These are phyloP conservation scores for Cladosporium sp. DNA, from an alignment of 2,329 filamentous ascomycete species.

Conservation along the genomic window DNA sequence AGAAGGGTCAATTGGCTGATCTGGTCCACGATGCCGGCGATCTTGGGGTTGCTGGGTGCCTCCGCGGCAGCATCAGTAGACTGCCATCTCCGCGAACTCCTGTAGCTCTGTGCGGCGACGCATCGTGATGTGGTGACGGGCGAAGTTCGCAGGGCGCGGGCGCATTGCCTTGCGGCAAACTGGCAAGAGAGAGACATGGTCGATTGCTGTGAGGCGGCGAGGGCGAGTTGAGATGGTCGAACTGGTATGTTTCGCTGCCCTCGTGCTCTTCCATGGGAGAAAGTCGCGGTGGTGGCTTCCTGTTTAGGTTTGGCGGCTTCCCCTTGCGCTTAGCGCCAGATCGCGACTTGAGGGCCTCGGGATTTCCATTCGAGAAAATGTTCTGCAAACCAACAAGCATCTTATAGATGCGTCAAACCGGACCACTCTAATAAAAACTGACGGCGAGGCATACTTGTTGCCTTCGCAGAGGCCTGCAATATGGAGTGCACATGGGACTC, in stretches of 20 bases:
- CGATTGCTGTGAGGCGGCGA: not conserved
- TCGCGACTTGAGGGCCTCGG: conserved; percentile 2
- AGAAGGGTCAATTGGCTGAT: conserved; percentile 97
- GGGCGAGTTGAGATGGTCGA: conserved; percentile 2
- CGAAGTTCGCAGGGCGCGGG: conserved; percentile 30
- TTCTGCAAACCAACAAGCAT: not conserved
- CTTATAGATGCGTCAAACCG: conserved; percentile 4
- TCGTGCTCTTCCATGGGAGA: conserved; percentile 8
- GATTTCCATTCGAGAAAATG: conserved; percentile 12
- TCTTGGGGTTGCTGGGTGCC: conserved; percentile 69
- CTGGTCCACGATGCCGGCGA: conserved; percentile 90
- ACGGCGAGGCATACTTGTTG: not conserved
- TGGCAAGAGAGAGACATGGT: conserved; percentile 41
- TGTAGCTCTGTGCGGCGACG: conserved; percentile 18
- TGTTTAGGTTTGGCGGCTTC: conserved; percentile 4
- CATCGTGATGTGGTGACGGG: conserved; percentile 19
- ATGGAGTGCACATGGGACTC: conserved; percentile 30
- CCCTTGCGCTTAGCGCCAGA: conserved; percentile 1
- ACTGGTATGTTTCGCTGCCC: conserved; percentile 2
- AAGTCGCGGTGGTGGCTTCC: conserved; percentile 2
- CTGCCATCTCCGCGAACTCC: conserved; percentile 67
- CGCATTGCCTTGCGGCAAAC: conserved; percentile 39
- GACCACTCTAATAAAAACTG: not conserved
- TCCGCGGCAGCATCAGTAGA: conserved; percentile 60
- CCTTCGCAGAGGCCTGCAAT: not conserved